Percentiles rank a stretch among this genome's conserved stretches.
Evolutionary conservation across 352 stramenopile genomes (phyloP).

Genomic region (Pilasporangium apinafurcum): DNA sequence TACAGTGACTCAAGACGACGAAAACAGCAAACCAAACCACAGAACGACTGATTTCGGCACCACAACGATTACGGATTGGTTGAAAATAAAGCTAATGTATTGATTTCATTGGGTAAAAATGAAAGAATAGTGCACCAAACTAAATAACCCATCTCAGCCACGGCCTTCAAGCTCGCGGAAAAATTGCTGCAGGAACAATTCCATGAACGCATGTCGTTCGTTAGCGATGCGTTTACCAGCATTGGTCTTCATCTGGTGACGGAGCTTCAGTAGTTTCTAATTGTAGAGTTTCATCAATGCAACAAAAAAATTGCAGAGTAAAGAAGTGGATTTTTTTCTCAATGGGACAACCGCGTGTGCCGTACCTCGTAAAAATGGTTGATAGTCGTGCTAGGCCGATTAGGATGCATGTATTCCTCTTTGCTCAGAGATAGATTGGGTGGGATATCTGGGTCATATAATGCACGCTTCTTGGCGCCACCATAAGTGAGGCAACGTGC

Average conservation of each 20-base stretch:
- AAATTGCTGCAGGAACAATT: slow-evolving; percentile 78
- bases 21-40: too few species aligned
- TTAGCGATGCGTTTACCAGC: slow-evolving; percentile 53
- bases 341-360: too few species aligned
- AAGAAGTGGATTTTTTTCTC: too few species aligned
- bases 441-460: slow-evolving; percentile 70
- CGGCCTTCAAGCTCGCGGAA: slow-evolving; percentile 37
- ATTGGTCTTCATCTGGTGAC: slow-evolving; percentile 61
- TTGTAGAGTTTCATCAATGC: too few species aligned
- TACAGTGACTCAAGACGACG: too few species aligned
- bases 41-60: not conserved
- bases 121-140: not conserved
- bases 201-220: slow-evolving; percentile 83
- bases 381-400: slow-evolving; percentile 60
- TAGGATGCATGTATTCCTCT: slow-evolving; percentile 76
- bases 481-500: slow-evolving; percentile 89
- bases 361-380: slow-evolving; percentile 90
- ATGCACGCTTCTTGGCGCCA: slow-evolving; percentile 69
- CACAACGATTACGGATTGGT: not conserved
- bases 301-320: too few species aligned
- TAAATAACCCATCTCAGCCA: slow-evolving; percentile 1
- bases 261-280: slow-evolving; percentile 52
- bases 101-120: not conserved
- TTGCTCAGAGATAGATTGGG: slow-evolving; percentile 59
- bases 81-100: slow-evolving; percentile 2